Evolutionary conservation across 2,329 filamentous ascomycete species (phyloP).

Genomic region (Clarireedia hainanense): DNA sequence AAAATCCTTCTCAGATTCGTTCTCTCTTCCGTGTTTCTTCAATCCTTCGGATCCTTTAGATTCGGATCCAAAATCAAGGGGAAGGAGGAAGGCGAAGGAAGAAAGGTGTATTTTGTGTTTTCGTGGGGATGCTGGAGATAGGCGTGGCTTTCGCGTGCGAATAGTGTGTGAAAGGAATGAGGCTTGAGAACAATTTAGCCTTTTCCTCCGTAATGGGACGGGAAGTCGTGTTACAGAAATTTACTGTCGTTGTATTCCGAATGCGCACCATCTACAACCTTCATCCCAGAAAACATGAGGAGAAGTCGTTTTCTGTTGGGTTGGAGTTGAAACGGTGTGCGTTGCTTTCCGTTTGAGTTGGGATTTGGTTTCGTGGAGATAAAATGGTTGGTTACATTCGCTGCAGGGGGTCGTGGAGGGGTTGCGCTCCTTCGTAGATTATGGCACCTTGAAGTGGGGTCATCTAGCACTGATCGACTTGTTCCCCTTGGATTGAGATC

Average conservation of each 20-base stretch:
- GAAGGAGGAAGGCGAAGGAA: background rate
- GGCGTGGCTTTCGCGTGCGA: background rate
- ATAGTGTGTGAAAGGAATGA: background rate
- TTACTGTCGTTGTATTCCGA: constrained; percentile 2
- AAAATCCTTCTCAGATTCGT: background rate
- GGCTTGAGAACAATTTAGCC: background rate
- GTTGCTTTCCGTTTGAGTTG: constrained; percentile 1
- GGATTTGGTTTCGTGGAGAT: background rate
- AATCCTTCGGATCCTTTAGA: background rate
- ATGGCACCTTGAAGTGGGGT: constrained; percentile 5
- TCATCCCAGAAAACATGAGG: constrained; percentile 9
- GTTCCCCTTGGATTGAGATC: background rate
- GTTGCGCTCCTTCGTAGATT: constrained; percentile 2
- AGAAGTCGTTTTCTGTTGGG: background rate
- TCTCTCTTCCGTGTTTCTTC: background rate
- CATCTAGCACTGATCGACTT: background rate
- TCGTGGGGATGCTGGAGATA: background rate
- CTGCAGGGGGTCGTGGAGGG: background rate
- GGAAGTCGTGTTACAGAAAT: constrained; percentile 4
- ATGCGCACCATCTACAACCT: constrained; percentile 1
- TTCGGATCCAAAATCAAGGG: too few species aligned
- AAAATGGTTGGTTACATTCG: constrained; percentile 6
- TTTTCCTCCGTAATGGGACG: constrained; percentile 5
- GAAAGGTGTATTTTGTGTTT: background rate
- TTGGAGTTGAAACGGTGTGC: background rate